Evolutionary conservation across 306 rosid genomes (phyloP), one percentile per base, ranked within the genome.

Genomic region (Quercus alba): DNA sequence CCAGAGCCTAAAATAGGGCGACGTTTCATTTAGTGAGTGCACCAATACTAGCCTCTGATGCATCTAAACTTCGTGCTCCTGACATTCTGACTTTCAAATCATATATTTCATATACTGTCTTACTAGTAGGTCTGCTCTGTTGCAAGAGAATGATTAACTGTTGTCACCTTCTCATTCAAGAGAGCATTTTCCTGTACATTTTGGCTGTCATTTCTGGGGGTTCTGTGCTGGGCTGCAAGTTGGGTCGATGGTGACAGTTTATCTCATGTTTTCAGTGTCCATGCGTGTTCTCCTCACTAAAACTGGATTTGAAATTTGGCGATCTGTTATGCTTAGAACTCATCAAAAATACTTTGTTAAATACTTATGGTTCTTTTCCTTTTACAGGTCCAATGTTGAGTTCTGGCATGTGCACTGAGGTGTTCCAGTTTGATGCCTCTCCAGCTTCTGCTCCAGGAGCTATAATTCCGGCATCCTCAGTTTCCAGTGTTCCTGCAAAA

Each of bases 371-470:
- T 72, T 77, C 77, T 77, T 72, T 80, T 71, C n/a, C 49, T 82
- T 77, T 55, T 87, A 81, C 85, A 91, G 99, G 97, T 20, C 97
- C 99, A 55, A 80, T 96, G 94, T 76, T 96, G 90, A 91, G 99
- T 80, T 96, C 99, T 35, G 99, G 99, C 73, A 83, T 87, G 94
- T 96, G 99, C 90, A 93, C 96, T 8, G 99, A 96, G 85, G 97
- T 93, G 82, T 96, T 96, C 75, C 99, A 91, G 88, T 96, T 96
- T 73, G 97, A 96, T 72, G 89, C 77, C 58, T 96, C 94, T 3
- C 90, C 97, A 44, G 81, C 88, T 72, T 72, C 86, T 13, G 44
- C 81, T 56, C 87, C 97, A 20, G 99, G 98, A 64, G 97, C 94
- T 72, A 91, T 96, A 70, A 79, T 96, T 75, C 93, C 97, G n/a